A percentile compares a stretch with the other conserved stretches of the same genome.
Conservation (phyloP, 2,329 filamentous ascomycete genomes). For the Hypoxylon sp. region DNA sequence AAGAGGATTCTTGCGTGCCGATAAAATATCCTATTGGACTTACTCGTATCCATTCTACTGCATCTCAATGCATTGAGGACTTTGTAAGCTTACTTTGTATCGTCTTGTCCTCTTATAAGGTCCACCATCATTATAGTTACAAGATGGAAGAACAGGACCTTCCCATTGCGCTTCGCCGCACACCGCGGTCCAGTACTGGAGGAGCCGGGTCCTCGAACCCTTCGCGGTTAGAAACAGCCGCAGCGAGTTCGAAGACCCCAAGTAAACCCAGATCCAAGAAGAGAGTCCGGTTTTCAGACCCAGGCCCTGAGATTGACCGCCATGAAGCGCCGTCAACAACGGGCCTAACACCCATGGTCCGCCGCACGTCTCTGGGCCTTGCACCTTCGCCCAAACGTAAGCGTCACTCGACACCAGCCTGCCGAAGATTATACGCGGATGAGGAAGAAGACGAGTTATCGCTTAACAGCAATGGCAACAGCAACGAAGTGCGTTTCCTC, state of each 20-base stretch:
- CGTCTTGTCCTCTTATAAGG: slow-evolving; percentile 8
- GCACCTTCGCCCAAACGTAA: slow-evolving; percentile 56
- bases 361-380: slow-evolving; percentile 61
- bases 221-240: slow-evolving; percentile 40
- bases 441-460: slow-evolving; percentile 40
- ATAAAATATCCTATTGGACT: slow-evolving; percentile 39
- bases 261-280: slow-evolving; percentile 57
- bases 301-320: slow-evolving; percentile 57
- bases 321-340: slow-evolving; percentile 55
- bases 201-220: slow-evolving; percentile 31
- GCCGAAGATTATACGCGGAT: slow-evolving; percentile 31
- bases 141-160: slow-evolving; percentile 54
- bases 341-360: slow-evolving; percentile 71
- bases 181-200: slow-evolving; percentile 59
- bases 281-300: slow-evolving; percentile 71
- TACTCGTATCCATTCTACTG: slow-evolving; percentile 19
- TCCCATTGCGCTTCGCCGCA: slow-evolving; percentile 69
- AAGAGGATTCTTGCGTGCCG: slow-evolving; percentile 21
- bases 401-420: slow-evolving; percentile 60
- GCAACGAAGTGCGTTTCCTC: slow-evolving; percentile 60
- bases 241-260: slow-evolving; percentile 47
- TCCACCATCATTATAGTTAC: slow-evolving; percentile 9
- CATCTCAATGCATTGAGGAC: slow-evolving; percentile 21
- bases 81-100: slow-evolving; percentile 30
- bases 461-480: slow-evolving; percentile 39